Base-by-base conservation (phyloP, 129 eudicot genomes). In the Tagetes erecta region DNA sequence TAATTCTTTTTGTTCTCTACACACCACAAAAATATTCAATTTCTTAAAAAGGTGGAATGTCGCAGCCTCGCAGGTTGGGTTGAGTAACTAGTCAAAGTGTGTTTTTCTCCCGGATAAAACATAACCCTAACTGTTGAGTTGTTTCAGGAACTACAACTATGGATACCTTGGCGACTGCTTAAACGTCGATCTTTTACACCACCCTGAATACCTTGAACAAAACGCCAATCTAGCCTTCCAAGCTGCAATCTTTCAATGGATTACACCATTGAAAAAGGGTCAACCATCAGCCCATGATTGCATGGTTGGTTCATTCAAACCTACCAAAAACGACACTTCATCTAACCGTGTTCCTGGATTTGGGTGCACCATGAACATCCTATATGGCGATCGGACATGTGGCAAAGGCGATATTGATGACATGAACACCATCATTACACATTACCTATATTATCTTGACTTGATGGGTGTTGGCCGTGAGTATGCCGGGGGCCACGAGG, bases 201-300 rank as follows among this genome's bases (percentile, higher is more conserved):
- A 94, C 74, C 99, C 97, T 0, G 99, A 91, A 80, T 88, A 94
- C 87, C 80, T 94, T 27, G 99, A 94, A 83, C 97, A 94, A 76
- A 94, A 94, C 34, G 99, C 97, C 49, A 94, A 97, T 44, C 59
- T 91, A 35, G 97, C 97, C 20, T 94, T 94, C 87, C 89, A 86
- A 70, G 96, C 96, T 59, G 99, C 99, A 72, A 94, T 94, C 36
- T 88, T 84, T 80, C 88, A 85, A 78, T 91, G 99, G 99, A 80
- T 91, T 76, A 90, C 93, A 34, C 93, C 95, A 13, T 35, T 86
- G n/a, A 86, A 88, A 80, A 94, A 79, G 80, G 84, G 82, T 30
- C 93, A 84, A 64, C 97, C 99, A 33, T 81, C 99, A 52, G 72
- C 97, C 13, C 99, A 94, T 59, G 89, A 94, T 3, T 88, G 70